These are phyloP conservation scores for Climacium dendroides DNA, from an alignment of 225 moss, liverwort and hornwort genomes.

Conservation along the genomic window DNA sequence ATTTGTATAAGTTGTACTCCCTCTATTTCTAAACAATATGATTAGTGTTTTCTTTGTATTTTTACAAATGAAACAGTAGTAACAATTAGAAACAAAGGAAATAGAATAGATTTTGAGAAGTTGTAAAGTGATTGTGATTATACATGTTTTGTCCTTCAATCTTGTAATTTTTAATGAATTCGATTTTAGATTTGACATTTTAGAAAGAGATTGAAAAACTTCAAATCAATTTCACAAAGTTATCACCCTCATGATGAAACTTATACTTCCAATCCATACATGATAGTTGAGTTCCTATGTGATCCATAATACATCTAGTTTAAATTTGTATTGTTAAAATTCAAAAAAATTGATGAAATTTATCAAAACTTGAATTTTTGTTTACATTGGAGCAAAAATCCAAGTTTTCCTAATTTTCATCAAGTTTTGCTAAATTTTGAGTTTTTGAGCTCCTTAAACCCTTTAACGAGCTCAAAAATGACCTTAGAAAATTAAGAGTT, in stretches of 20 bases:
- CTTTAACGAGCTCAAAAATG: neutral
- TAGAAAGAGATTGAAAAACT: neutral
- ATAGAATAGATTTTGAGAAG: too few species aligned
- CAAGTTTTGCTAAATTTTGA: too few species aligned
- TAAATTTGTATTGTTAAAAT: accelerated
- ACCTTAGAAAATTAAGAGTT: neutral
- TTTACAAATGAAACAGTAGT: neutral
- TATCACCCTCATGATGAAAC: too few species aligned
- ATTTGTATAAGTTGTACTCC: too few species aligned
- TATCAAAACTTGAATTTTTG: neutral
- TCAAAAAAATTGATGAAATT: neutral
- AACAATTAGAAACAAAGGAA: neutral
- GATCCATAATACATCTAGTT: neutral
- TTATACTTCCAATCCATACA: neutral
- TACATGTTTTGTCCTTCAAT: neutral
- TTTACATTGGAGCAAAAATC: neutral
- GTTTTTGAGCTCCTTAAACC: too few species aligned
- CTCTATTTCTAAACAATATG: neutral
- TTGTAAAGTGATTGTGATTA: neutral
- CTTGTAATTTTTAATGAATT: neutral
- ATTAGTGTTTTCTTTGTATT: accelerated
- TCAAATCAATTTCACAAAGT: neutral
- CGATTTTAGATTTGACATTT: neutral
- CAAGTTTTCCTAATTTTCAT: too few species aligned
- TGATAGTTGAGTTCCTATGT: neutral